Evolutionary conservation across 805 yeast genomes (phyloP).

Genomic region (Wickerhamiella dianesei): DNA sequence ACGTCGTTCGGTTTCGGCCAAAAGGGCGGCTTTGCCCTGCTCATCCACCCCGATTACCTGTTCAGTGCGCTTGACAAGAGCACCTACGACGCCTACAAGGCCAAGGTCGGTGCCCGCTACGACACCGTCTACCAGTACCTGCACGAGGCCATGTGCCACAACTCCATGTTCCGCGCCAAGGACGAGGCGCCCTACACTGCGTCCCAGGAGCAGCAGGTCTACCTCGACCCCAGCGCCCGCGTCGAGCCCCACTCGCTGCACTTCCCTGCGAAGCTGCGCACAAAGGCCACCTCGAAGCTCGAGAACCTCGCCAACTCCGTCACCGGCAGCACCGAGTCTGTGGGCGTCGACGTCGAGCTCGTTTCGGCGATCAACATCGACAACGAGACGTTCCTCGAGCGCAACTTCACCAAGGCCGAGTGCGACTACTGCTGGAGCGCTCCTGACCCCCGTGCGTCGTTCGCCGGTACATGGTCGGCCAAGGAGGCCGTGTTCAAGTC

Average conservation of each 20-base stretch:
- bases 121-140: conserved; percentile 83
- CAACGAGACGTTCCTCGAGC: conserved; percentile 81
- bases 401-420: conserved; percentile 81
- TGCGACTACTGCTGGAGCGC: conserved; percentile 62
- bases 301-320: conserved; percentile 25
- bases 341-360: conserved; percentile 96
- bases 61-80: conserved; percentile 63
- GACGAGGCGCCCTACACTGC: conserved; percentile 85
- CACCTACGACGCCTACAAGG: conserved; percentile 57
- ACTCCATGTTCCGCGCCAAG: conserved; percentile 85
- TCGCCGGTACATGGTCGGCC: conserved; percentile 98
- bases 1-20: conserved; percentile 99
- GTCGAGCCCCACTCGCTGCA: conserved; percentile 28
- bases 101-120: conserved; percentile 66
- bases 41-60: conserved; percentile 85
- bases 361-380: conserved; percentile 65
- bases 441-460: conserved; percentile 73
- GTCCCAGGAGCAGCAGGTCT: conserved; percentile 77
- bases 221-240: conserved; percentile 91
- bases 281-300: conserved; percentile 23
- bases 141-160: conserved; percentile 87
- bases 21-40: conserved; percentile 95
- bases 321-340: conserved; percentile 43
- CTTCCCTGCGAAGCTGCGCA: conserved; percentile 14
- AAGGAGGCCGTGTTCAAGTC: conserved; percentile 98